Evolutionary conservation across 805 yeast genomes (phyloP).

Genomic region (Torulaspora delbrueckii): DNA sequence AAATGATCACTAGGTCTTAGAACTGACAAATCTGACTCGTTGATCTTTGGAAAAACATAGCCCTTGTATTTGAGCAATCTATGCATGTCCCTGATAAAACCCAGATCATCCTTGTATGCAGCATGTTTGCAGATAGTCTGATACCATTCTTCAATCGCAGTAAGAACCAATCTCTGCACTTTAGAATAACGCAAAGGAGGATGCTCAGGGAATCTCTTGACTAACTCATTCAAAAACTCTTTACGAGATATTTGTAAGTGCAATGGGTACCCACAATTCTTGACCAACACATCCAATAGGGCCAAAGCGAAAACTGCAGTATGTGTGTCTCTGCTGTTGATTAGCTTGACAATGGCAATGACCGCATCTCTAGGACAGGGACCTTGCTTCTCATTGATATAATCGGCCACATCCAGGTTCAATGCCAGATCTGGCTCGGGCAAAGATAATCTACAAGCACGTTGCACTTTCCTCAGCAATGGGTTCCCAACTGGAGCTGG

Average conservation of each 20-base stretch:
- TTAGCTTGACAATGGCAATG: slow-evolving; percentile 70
- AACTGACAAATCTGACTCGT: slow-evolving; percentile 87
- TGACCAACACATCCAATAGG: slow-evolving; percentile 81
- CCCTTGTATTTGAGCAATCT: slow-evolving; percentile 85
- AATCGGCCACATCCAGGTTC: slow-evolving; percentile 89
- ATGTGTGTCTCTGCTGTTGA: slow-evolving; percentile 79
- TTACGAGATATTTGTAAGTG: slow-evolving; percentile 92
- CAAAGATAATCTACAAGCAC: slow-evolving; percentile 83
- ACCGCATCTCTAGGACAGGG: slow-evolving; percentile 90
- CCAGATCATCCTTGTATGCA: slow-evolving; percentile 85
- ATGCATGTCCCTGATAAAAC: slow-evolving; percentile 93
- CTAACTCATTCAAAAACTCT: slow-evolving; percentile 90
- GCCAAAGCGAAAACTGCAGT: slow-evolving; percentile 80
- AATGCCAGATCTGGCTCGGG: slow-evolving; percentile 83
- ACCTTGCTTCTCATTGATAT: slow-evolving; percentile 89
- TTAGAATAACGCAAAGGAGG: slow-evolving; percentile 84
- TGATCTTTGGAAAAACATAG: slow-evolving; percentile 86
- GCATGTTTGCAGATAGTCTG: slow-evolving; percentile 89
- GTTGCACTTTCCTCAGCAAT: slow-evolving; percentile 44
- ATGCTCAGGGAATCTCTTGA: slow-evolving; percentile 87
- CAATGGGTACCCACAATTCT: slow-evolving; percentile 96
- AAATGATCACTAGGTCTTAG: slow-evolving; percentile 83
- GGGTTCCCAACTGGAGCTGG: slow-evolving; percentile 32
- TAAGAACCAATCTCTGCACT: slow-evolving; percentile 77
- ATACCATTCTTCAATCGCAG: slow-evolving; percentile 95